Conservation (phyloP, 371 early-diverging fungal species). For the Saksenaea oblongispora region DNA sequence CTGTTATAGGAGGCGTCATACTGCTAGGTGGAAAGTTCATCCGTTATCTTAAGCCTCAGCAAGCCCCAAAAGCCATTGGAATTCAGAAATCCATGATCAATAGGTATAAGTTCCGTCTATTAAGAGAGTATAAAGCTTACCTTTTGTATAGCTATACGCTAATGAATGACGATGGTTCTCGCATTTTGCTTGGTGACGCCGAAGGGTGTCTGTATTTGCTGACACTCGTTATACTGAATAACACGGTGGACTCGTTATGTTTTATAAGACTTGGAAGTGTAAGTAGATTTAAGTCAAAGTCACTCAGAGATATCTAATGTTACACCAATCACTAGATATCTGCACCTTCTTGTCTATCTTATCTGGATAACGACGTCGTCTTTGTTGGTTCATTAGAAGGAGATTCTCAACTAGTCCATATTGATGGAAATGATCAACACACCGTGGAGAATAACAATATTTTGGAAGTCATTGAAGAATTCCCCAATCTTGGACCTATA, state of each 20-base stretch:
- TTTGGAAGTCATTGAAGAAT: constrained; percentile 59
- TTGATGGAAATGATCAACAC: constrained; percentile 27
- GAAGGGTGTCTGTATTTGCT: constrained; percentile 66
- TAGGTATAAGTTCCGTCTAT: constrained; percentile 23
- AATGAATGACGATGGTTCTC: constrained; percentile 53
- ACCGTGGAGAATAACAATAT: constrained; percentile 28
- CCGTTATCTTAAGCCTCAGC: constrained; percentile 55
- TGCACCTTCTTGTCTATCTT: constrained; percentile 70
- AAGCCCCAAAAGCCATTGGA: constrained; percentile 51
- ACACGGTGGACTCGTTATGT: constrained; percentile 24
- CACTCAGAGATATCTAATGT: neutral
- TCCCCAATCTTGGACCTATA: constrained; percentile 83
- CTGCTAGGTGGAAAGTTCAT: constrained; percentile 71
- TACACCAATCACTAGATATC: constrained; percentile 44
- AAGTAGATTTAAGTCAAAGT: neutral
- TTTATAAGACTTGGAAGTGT: constrained; percentile 33
- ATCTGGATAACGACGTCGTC: constrained; percentile 74
- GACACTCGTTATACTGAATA: constrained; percentile 18
- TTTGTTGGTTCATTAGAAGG: constrained; percentile 87
- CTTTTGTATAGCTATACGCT: constrained; percentile 39
- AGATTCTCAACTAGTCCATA: constrained; percentile 79
- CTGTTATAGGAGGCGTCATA: constrained; percentile 67
- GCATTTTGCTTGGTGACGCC: constrained; percentile 79
- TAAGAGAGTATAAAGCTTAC: neutral
- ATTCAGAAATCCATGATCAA: constrained; percentile 56